Conservation (phyloP, 176 grass and related monocot species). For the Carex myosuroides region DNA sequence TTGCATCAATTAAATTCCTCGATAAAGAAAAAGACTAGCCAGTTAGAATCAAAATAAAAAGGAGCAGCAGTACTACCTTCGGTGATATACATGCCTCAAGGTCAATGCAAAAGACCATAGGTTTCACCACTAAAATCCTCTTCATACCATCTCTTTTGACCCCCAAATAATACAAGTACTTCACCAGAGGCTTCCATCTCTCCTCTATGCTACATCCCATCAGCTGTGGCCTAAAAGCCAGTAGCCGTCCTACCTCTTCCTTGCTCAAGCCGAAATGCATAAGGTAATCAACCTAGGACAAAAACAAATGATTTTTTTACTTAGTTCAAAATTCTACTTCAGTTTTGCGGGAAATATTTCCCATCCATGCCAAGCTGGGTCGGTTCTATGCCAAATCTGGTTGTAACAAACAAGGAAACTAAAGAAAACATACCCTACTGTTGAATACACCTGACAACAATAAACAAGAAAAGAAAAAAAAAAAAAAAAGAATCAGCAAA, state of each 20-base stretch:
- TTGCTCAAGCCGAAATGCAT: slow-evolving; percentile 66
- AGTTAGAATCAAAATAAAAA: slow-evolving; percentile 3
- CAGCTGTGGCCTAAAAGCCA: slow-evolving; percentile 88
- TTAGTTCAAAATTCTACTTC: background rate
- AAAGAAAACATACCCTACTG: background rate
- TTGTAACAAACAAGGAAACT: background rate
- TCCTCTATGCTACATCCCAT: slow-evolving; percentile 94
- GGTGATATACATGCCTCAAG: slow-evolving; percentile 81
- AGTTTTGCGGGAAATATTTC: too few species aligned
- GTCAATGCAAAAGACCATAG: slow-evolving; percentile 91
- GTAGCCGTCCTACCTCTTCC: slow-evolving; percentile 54
- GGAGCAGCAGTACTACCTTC: slow-evolving; percentile 43
- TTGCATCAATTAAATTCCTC: background rate
- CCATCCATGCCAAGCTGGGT: background rate
- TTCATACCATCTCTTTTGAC: slow-evolving; percentile 82
- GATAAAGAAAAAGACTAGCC: slow-evolving; percentile 5
- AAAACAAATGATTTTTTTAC: slow-evolving; percentile 12
- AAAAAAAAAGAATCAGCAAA: slow-evolving; percentile 30
- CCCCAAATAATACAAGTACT: slow-evolving; percentile 79
- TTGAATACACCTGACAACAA: background rate
- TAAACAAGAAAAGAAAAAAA: slow-evolving; percentile 10
- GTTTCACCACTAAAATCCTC: slow-evolving; percentile 69
- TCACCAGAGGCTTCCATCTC: slow-evolving; percentile 87
- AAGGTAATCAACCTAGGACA: slow-evolving; percentile 65
- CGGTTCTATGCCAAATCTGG: background rate